Evolutionary conservation across 129 eudicot genomes (phyloP).

Genomic region (Oenanthe sinensis): DNA sequence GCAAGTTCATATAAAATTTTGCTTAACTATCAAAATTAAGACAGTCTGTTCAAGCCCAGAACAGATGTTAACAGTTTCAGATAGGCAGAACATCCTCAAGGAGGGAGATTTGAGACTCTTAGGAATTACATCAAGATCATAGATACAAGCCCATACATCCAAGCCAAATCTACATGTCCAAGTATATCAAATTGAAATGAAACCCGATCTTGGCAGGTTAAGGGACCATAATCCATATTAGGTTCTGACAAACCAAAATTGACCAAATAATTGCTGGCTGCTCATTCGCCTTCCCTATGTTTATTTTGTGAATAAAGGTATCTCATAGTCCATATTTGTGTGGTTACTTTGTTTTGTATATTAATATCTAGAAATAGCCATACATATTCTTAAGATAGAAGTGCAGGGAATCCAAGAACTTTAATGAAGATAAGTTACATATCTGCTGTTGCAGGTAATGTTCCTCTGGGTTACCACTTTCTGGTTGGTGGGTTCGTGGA

Average conservation of each 20-base stretch:
- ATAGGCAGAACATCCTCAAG: not conserved
- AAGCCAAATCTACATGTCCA: not conserved
- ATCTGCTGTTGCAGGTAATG: constrained; percentile 43
- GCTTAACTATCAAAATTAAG: too few relatives aligned
- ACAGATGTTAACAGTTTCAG: not conserved
- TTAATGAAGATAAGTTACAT: not conserved
- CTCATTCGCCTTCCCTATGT: not conserved
- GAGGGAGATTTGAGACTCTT: not conserved
- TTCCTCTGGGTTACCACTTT: constrained; percentile 59
- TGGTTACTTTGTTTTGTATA: not conserved
- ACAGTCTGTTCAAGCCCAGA: not conserved
- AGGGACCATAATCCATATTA: not conserved
- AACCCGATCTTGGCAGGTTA: not conserved
- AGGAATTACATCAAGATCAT: not conserved
- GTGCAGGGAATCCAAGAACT: constrained; percentile 3
- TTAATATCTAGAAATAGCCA: not conserved
- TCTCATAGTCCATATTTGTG: not conserved
- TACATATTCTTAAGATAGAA: not conserved
- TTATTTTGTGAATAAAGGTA: not conserved
- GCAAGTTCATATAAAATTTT: not conserved
- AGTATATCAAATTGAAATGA: not conserved
- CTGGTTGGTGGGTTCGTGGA: constrained; percentile 65
- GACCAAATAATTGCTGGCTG: not conserved
- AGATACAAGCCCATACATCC: not conserved
- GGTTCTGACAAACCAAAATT: not conserved